Percentiles rank a stretch among this genome's conserved stretches.
phyloP scores from a whole-genome alignment of 2,329 filamentous ascomycete genomes.

The Monosporascus sp. region DNA sequence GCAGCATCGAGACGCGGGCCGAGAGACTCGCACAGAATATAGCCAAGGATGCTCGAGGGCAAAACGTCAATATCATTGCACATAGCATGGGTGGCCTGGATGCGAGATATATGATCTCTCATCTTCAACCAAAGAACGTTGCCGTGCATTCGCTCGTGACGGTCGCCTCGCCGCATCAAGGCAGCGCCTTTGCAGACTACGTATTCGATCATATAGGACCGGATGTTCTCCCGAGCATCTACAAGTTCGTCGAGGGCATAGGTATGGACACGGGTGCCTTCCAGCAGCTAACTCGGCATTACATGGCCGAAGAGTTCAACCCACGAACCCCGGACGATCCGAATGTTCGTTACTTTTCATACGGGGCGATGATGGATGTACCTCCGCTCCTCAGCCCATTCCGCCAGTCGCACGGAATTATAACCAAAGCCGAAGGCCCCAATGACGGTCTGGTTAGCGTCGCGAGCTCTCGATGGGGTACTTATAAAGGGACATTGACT shows the following conservation, averaged over 20 bases:
- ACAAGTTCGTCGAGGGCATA: constrained; percentile 42
- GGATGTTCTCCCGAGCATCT: constrained; percentile 48
- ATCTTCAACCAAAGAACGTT: constrained; percentile 41
- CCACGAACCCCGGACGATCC: constrained; percentile 48
- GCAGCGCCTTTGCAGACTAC: constrained; percentile 51
- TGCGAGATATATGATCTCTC: constrained; percentile 60
- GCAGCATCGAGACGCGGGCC: constrained; percentile 56
- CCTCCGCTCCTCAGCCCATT: constrained; percentile 63
- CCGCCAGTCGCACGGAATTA: constrained; percentile 44
- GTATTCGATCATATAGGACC: constrained; percentile 42
- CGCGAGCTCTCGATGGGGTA: constrained; percentile 55
- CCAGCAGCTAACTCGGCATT: constrained; percentile 51
- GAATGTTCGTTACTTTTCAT: constrained; percentile 55
- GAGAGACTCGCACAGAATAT: constrained; percentile 52
- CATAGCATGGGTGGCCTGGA: constrained; percentile 66
- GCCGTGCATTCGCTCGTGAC: constrained; percentile 49
- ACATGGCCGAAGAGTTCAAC: constrained; percentile 58
- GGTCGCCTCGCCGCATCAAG: constrained; percentile 50
- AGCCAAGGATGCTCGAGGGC: constrained; percentile 36
- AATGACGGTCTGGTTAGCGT: constrained; percentile 68
- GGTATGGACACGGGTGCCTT: constrained; percentile 58
- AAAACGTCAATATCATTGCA: constrained; percentile 69
- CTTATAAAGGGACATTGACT: constrained; percentile 58
- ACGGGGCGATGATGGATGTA: constrained; percentile 46
- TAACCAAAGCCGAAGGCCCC: constrained; percentile 48